Base-by-base conservation (phyloP, 768 basidiomycete species). In the Pisolithus sp. region DNA sequence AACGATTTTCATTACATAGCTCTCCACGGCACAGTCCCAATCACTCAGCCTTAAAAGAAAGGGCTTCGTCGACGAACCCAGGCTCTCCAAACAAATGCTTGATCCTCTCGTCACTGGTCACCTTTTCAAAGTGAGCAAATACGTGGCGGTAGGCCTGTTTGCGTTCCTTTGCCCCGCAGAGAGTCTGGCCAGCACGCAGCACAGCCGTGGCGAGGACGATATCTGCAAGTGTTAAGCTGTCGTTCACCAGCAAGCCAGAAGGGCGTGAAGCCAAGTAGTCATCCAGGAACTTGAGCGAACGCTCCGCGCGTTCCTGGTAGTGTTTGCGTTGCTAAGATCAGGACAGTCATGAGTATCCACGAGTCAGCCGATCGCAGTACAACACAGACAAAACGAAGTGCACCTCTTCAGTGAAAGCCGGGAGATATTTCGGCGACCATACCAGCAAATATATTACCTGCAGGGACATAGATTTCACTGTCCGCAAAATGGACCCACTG, bases 401-500 rank as follows among this genome's bases (percentile, higher is more conserved):
- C 36, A 31, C 30, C 18, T 20, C 23, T 31, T 9, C 12, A 15
- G 3, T 21, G 46, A 10, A 34, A 20, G 4, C 31, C 21, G 46
- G 30, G 12, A 34, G 8, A n/a, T 36, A 34, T 15, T 47, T 47
- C n/a, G 18, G n/a, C 18, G 17, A 34, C 30, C 8, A 36, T 18
- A 17, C 46, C 46, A 20, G 10, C 17, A 12, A 13, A 36, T 34
- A 47, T 47, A 12, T 21, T 36, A 10, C 13, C 18, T 30, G 45
- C 45, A 6, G 53, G 46, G 0, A 0, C 5, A 3, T 53, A 36
- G 21, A 63, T 47, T 17, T 63, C 62, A 1, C 48, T 47, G 18
- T 63, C 61, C 7, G 47, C 51, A 42, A 56, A 63, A 40, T 59
- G 62, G 4, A 45, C 12, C 59, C 61, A 63, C 15, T 62, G 62